Base-by-base conservation (phyloP, 768 basidiomycete species). In the Trametes sanguinea region DNA sequence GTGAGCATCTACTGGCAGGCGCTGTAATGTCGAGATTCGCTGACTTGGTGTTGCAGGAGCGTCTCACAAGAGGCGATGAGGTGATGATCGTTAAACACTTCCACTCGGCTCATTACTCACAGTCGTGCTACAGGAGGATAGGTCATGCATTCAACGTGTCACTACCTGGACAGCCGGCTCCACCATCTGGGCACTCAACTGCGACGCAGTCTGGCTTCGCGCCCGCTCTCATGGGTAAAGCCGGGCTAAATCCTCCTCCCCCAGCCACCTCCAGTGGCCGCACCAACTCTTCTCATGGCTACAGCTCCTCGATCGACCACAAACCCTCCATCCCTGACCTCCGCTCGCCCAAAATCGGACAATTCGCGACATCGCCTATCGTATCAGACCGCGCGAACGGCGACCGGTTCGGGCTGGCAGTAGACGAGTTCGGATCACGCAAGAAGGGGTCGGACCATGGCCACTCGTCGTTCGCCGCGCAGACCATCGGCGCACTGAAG, bases 1-100 rank as follows among this genome's bases (percentile, higher is more conserved):
- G 91, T 89, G 22, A 22, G 47, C 9, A 6, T 48, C 44, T n/a
- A 4, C 10, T 30, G 47, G 10, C 22, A 3, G 3, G 27, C 11
- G 29, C 11, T 13, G 13, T 9, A 10, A 30, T 7, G 11, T 48
- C 47, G 9, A 5, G 9, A 27, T 22, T 22, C 22, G 11, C 47
- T 48, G 16, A 48, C 10, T 4, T 30, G 27, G n/a, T 61, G 13
- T n/a, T 60, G 37, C 62, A 92, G 92, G 68, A 77, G 77, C 46
- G 87, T 90, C 7, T 92, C 90, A 1, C 76, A 81, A 16, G 90
- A 92, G 72, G 89, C 90, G 33, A 79, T 90, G 59, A 83, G 78
- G 76, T 2, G 64, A 39, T 11, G 56, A 3, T 55, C 30, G 11
- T 32, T 33, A 8, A 10, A 4, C 16, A 13, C 48, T 10, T 42